phyloP scores from a whole-genome alignment of 352 stramenopile species.

The Pythium phragmitis region DNA sequence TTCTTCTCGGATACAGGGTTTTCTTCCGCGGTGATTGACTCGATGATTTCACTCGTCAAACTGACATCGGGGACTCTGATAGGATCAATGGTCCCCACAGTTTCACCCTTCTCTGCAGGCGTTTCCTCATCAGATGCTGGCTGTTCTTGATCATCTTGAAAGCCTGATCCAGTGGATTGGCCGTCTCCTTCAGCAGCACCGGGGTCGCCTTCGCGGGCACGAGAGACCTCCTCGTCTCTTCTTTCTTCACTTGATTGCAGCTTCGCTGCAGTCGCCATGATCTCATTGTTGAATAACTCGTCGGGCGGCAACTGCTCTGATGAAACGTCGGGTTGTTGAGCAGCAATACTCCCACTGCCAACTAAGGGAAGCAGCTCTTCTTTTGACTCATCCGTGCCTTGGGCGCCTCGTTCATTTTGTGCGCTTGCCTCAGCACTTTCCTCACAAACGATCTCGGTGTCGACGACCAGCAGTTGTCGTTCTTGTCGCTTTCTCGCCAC shows the following conservation, averaged over 20 bases:
- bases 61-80: background rate
- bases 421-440: background rate
- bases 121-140: background rate
- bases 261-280: background rate
- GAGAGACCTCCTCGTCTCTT: background rate
- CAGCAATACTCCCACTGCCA: background rate
- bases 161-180: background rate
- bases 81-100: background rate
- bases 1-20: background rate
- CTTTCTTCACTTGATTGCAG: background rate
- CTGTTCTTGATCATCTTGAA: background rate
- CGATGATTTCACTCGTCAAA: background rate
- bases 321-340: background rate
- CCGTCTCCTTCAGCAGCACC: background rate
- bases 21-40: background rate
- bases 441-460: background rate
- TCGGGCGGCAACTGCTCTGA: background rate
- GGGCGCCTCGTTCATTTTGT: background rate
- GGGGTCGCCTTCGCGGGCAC: background rate
- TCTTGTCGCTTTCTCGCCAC: constrained; percentile 32
- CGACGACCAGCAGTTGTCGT: background rate
- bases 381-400: background rate
- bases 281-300: background rate
- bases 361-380: background rate
- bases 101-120: background rate